Base-by-base conservation (phyloP, 1,284 basidiomycete genomes). In the Ceratobasidium sp. region DNA sequence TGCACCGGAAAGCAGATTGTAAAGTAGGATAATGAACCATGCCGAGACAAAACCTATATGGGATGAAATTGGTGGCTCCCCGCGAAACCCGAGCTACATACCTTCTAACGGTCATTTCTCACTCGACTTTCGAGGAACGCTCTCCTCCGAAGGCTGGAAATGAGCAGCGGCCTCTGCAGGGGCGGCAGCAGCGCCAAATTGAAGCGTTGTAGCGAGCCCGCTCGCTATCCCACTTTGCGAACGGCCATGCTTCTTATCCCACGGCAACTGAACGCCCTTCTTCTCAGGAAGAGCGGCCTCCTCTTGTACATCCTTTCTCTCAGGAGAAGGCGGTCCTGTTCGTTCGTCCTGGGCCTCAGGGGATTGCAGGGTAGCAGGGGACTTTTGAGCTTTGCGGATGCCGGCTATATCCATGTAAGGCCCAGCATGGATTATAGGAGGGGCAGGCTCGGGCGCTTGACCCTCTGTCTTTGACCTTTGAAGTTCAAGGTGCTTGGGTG, bases 331-430 rank as follows among this genome's bases (percentile, higher is more conserved):
- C 7, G 64, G 29, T 19, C 25, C 64, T 22, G 40, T 17, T 32
- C 19, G 64, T 43, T 1, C 37, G n/a, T 22, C 37, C 17, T 22
- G 37, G 22, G 2, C 37, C 59, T 62, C 59, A 22, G 34, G 11
- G 9, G 68, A 66, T 11, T 25, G 49, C 29, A 17, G 32, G 8
- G 66, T 11, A 11, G 40, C 34, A 1, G 22, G 32, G 11, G 25
- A 29, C 11, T 37, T 70, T 43, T 8, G 37, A 22, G 70, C 57
- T 52, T 62, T 61, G 11, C 49, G 56, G 11, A 73, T 7, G 37
- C 19, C 40, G 19, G 44, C n/a, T 46, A 73, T 62, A 17, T 73
- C 70, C 70, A 73, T 73, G n/a, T 73, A 73, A 17, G 74, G 66
- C 61, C 74, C 62, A 19, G 34, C 66, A 51, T 69, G 49, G 37